Percentiles rank a stretch among this genome's conserved stretches.
Evolutionary conservation across 2,329 filamentous ascomycete genomes (phyloP).

Genomic region (Ceratocystis diversiconidia): DNA sequence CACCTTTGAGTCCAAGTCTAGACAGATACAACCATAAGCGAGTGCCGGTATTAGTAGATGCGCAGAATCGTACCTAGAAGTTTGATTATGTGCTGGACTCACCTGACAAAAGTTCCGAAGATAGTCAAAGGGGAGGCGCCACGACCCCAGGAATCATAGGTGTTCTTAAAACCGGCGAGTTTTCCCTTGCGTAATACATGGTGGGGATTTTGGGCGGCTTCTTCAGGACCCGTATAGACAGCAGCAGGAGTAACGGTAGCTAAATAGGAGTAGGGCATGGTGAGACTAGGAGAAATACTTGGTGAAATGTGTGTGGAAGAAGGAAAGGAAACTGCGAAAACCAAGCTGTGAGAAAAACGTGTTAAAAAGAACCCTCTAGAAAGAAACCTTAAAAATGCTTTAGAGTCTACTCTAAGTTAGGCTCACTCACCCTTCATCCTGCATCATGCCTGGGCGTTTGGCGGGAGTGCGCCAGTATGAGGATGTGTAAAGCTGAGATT

Average conservation of each 20-base stretch:
- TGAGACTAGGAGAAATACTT: not conserved
- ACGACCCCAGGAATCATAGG: slow-evolving; percentile 33
- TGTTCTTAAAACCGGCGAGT: slow-evolving; percentile 35
- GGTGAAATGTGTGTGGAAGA: not conserved
- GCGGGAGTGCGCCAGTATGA: no score
- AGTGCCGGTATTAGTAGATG: no score
- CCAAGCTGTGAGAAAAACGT: no score
- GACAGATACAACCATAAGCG: no score
- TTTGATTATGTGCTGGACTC: not conserved
- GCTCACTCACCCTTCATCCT: no score
- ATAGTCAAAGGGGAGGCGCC: slow-evolving; percentile 13
- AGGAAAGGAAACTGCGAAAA: no score
- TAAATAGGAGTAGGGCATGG: slow-evolving; percentile 14
- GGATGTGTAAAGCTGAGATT: no score
- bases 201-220: slow-evolving; percentile 27
- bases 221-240: slow-evolving; percentile 21
- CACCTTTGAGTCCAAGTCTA: slow-evolving; percentile 30
- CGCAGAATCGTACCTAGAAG: no score
- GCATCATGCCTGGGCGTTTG: no score
- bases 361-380: no score
- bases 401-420: no score
- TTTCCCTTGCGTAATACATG: slow-evolving; percentile 28
- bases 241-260: slow-evolving; percentile 21
- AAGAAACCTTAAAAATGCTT: no score
- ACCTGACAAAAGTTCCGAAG: slow-evolving; percentile 10